These are phyloP conservation scores for Eragrostis curvula DNA, from an alignment of 176 grass and related monocot species.

Conservation along the genomic window DNA sequence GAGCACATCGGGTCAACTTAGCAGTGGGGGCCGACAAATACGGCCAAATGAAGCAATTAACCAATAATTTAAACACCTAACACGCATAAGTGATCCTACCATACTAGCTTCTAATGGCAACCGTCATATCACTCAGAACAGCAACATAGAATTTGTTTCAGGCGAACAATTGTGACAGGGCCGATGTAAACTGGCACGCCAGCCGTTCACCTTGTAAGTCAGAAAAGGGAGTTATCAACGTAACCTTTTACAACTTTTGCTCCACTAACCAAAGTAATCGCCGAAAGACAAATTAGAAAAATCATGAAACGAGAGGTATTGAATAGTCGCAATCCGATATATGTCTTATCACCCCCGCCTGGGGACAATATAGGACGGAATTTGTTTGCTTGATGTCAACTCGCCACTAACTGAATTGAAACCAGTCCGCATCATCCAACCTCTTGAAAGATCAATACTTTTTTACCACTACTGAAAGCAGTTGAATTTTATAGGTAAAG, in stretches of 20 bases:
- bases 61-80: constrained; percentile 25
- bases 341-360: constrained; percentile 25
- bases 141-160: constrained; percentile 1
- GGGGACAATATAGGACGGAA: background rate
- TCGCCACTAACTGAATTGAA: constrained; percentile 36
- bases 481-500: constrained; percentile 37
- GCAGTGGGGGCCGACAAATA: constrained; percentile 14
- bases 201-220: constrained; percentile 10
- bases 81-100: background rate
- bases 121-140: constrained; percentile 3
- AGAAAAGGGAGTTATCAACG: constrained; percentile 24
- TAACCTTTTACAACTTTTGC: background rate
- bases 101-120: constrained; percentile 5
- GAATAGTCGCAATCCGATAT: constrained; percentile 35
- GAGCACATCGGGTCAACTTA: constrained; percentile 15
- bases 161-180: background rate
- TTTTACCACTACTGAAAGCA: background rate
- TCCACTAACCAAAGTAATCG: constrained; percentile 34
- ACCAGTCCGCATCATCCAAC: constrained; percentile 20
- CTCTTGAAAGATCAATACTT: constrained; percentile 34
- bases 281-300: constrained; percentile 30
- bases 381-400: constrained; percentile 39
- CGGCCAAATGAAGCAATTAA: constrained; percentile 34
- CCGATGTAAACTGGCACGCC: background rate
- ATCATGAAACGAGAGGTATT: background rate